Evolutionary conservation across 805 yeast species (phyloP).

Genomic region (Tetrapisispora fleetii): DNA sequence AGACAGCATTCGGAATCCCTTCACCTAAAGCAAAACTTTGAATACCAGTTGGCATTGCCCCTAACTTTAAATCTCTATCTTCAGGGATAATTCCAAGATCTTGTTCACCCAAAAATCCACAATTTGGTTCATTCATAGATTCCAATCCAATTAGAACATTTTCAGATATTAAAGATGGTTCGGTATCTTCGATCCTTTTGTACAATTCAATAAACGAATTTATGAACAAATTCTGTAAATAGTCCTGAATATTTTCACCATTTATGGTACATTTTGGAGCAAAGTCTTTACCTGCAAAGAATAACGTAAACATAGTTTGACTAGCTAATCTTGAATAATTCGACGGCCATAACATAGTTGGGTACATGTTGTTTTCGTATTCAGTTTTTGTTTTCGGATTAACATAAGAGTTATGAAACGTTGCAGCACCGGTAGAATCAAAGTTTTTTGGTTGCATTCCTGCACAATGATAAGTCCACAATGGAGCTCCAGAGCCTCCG

Average conservation of each 20-base stretch:
- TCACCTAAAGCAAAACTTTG: constrained; percentile 68
- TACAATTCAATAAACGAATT: constrained; percentile 43
- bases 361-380: constrained; percentile 33
- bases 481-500: constrained; percentile 91
- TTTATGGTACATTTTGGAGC: constrained; percentile 70
- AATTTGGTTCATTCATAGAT: constrained; percentile 75
- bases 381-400: constrained; percentile 34
- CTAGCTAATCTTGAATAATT: constrained; percentile 71
- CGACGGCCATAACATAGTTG: constrained; percentile 90
- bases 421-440: constrained; percentile 64
- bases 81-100: constrained; percentile 48
- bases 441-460: constrained; percentile 78
- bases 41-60: constrained; percentile 74
- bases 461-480: constrained; percentile 86
- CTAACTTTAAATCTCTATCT: constrained; percentile 58
- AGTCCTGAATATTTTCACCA: constrained; percentile 69
- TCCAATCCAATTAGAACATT: constrained; percentile 60
- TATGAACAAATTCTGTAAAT: constrained; percentile 54
- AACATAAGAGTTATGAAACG: constrained; percentile 51
- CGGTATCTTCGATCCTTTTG: constrained; percentile 29
- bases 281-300: constrained; percentile 66
- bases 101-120: constrained; percentile 58
- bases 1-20: constrained; percentile 65
- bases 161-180: constrained; percentile 37
- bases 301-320: constrained; percentile 74